Conservation (phyloP, 768 basidiomycete genomes). For the Kwoniella bestiolae region DNA sequence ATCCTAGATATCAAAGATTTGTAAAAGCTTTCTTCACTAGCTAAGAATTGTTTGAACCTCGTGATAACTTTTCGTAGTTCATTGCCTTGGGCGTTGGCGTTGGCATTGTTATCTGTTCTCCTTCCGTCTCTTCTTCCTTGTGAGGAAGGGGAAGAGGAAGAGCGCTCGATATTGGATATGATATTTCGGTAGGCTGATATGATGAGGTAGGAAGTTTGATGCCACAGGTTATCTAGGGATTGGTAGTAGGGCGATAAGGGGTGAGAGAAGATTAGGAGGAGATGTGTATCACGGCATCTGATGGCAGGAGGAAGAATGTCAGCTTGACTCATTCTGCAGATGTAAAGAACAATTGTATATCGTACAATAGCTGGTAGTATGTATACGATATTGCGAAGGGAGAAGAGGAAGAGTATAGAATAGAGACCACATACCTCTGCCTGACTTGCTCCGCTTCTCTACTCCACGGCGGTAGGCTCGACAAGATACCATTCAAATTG, state of each 20-base stretch:
- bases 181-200: conserved; percentile 47
- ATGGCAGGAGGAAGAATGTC: not conserved
- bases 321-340: not conserved
- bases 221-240: conserved; percentile 53
- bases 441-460: conserved; percentile 83
- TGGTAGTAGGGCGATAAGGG: conserved; percentile 46
- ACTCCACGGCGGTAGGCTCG: conserved; percentile 73
- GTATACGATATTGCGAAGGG: no score
- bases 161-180: conserved; percentile 34
- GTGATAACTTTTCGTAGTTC: conserved; percentile 85
- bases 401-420: no score
- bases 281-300: conserved; percentile 38
- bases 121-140: conserved; percentile 4
- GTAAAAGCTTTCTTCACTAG: conserved; percentile 92
- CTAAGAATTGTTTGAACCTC: conserved; percentile 85
- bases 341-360: not conserved
- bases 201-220: conserved; percentile 50
- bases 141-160: not conserved
- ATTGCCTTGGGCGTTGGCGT: conserved; percentile 62
- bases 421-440: conserved; percentile 83
- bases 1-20: conserved; percentile 75
- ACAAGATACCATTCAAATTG: conserved; percentile 72
- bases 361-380: no score
- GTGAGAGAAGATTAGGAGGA: conserved; percentile 43
- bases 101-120: conserved; percentile 47